phyloP scores from a whole-genome alignment of 1,139 yeast species.

The Yamadazyma conglobata region DNA sequence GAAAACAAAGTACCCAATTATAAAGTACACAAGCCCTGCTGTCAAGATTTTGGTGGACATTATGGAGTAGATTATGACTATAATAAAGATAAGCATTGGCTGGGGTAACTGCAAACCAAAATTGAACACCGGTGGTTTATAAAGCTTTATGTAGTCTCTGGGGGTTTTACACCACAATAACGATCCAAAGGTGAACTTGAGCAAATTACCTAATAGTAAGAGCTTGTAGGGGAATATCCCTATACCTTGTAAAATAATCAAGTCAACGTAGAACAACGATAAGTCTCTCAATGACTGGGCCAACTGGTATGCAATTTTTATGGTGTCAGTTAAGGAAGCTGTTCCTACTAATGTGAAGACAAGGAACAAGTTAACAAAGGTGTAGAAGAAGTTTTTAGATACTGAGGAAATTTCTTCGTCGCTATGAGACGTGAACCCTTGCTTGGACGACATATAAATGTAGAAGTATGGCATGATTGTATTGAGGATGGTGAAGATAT shows the following conservation, averaged over 20 bases:
- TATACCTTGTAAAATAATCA: constrained; percentile 64
- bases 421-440: constrained; percentile 76
- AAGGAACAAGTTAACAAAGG: constrained; percentile 78
- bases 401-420: constrained; percentile 79
- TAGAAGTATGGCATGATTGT: constrained; percentile 72
- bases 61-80: constrained; percentile 59
- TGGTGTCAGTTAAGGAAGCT: constrained; percentile 61
- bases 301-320: constrained; percentile 73
- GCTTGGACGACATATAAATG: constrained; percentile 62
- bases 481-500: constrained; percentile 71
- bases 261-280: constrained; percentile 65
- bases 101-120: constrained; percentile 66
- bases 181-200: constrained; percentile 54
- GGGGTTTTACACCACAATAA: constrained; percentile 54
- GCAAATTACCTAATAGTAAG: constrained; percentile 61
- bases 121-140: constrained; percentile 62
- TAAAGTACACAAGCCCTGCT: constrained; percentile 61
- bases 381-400: constrained; percentile 77
- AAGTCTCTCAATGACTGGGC: constrained; percentile 69
- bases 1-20: constrained; percentile 60
- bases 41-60: constrained; percentile 62
- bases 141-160: constrained; percentile 42
- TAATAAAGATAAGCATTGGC: constrained; percentile 58
- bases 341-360: constrained; percentile 84
- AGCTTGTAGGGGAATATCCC: constrained; percentile 82